Conservation (phyloP, 108 stramenopile species). For the Nitzschia palea region DNA sequence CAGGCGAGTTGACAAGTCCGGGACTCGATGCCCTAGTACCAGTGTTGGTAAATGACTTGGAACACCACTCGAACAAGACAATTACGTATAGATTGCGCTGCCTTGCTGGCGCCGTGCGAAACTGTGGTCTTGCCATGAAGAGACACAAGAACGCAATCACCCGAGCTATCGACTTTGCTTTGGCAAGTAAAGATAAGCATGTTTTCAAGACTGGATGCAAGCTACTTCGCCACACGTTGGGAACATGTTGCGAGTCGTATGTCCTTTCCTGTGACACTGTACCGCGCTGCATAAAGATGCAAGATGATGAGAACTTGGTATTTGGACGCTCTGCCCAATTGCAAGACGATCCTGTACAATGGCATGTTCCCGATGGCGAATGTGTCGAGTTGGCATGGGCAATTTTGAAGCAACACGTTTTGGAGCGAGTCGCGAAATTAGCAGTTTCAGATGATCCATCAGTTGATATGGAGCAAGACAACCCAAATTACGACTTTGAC, state of each 20-base stretch:
- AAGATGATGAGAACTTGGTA: neutral
- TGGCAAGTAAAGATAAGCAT: constrained; percentile 70
- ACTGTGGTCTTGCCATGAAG: constrained; percentile 57
- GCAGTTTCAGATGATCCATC: constrained; percentile 3
- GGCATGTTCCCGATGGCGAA: constrained; percentile 73
- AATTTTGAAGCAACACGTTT: constrained; percentile 44
- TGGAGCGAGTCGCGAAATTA: constrained; percentile 26
- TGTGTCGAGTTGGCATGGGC: constrained; percentile 68
- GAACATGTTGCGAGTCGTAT: constrained; percentile 80
- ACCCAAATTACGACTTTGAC: constrained; percentile 4
- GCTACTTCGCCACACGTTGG: constrained; percentile 76
- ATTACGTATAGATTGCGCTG: constrained; percentile 76
- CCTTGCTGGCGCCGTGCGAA: constrained; percentile 77
- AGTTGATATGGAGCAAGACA: constrained; percentile 19
- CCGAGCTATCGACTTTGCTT: constrained; percentile 58
- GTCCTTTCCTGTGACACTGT: constrained; percentile 39
- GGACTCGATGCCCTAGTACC: constrained; percentile 76
- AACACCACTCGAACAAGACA: constrained; percentile 70
- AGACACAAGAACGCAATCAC: constrained; percentile 52
- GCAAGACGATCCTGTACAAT: constrained; percentile 47
- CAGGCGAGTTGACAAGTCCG: constrained; percentile 46
- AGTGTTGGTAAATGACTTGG: constrained; percentile 63
- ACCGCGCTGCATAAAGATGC: constrained; percentile 28
- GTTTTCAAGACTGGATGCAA: constrained; percentile 87
- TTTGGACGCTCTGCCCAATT: constrained; percentile 55